Percentiles rank a stretch among this genome's conserved stretches.
These are phyloP conservation scores for Simplicillium sp. DNA, from an alignment of 2,329 filamentous ascomycete genomes.

Conservation along the genomic window DNA sequence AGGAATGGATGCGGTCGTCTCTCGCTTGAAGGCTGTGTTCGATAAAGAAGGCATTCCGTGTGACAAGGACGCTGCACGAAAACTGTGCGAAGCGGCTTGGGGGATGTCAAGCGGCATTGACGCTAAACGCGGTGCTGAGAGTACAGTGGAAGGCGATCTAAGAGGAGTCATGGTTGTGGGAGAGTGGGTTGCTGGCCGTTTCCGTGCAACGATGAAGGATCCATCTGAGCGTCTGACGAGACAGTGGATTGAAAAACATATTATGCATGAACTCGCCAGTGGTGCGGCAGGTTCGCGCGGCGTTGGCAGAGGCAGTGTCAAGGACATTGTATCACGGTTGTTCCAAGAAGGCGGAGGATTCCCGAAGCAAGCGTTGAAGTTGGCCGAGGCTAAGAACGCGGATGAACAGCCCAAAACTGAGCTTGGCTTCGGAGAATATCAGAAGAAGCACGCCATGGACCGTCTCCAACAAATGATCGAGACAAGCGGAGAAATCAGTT, in stretches of 20 bases:
- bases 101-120: slow-evolving; percentile 67
- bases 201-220: slow-evolving; percentile 39
- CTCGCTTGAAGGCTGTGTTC: slow-evolving; percentile 74
- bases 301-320: slow-evolving; percentile 59
- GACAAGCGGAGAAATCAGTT: slow-evolving; percentile 68
- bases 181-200: slow-evolving; percentile 73
- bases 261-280: slow-evolving; percentile 58
- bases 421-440: slow-evolving; percentile 62
- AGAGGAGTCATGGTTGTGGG: slow-evolving; percentile 78
- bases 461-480: slow-evolving; percentile 68
- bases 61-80: slow-evolving; percentile 80
- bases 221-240: slow-evolving; percentile 48
- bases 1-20: slow-evolving; percentile 74
- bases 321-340: slow-evolving; percentile 68
- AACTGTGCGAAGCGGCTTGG: slow-evolving; percentile 76
- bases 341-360: slow-evolving; percentile 75
- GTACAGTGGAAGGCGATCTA: slow-evolving; percentile 62
- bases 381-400: slow-evolving; percentile 31
- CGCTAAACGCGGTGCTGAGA: slow-evolving; percentile 56
- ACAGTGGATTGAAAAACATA: slow-evolving; percentile 66
- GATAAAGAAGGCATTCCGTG: slow-evolving; percentile 80
- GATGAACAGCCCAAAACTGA: slow-evolving; percentile 47
- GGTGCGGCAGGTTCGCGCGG: slow-evolving; percentile 64
- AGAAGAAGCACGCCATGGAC: slow-evolving; percentile 63
- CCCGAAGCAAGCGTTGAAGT: slow-evolving; percentile 43